A percentile compares a stretch with the other conserved stretches of the same genome.
Conservation (phyloP, 176 grass and related monocot species). For the Oropetium thomaeum region DNA sequence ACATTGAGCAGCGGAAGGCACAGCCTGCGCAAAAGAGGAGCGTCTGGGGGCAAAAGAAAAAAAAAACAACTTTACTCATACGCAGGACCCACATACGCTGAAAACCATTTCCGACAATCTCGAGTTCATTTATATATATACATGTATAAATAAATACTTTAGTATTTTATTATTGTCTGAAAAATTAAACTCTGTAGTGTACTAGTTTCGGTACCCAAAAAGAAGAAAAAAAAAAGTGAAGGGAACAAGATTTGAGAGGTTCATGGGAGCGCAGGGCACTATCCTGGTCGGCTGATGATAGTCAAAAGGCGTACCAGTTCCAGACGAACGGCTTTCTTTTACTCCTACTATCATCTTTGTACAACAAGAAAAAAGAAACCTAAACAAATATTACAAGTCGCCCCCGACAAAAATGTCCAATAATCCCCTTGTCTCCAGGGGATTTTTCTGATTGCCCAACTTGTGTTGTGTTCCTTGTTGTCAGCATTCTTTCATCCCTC, state of each 20-base stretch:
- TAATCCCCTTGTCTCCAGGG: not conserved
- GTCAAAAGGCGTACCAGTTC: constrained; percentile 24
- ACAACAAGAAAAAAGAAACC: not conserved
- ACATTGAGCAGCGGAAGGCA: no score
- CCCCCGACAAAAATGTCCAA: constrained; percentile 26
- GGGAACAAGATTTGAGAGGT: constrained; percentile 3
- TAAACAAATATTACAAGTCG: not conserved
- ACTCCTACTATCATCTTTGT: not conserved
- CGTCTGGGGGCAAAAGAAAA: no score
- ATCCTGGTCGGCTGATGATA: not conserved
- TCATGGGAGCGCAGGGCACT: constrained; percentile 4
- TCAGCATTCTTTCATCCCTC: not conserved
- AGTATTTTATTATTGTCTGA: no score
- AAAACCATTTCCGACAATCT: not conserved
- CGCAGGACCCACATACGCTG: no score
- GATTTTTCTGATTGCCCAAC: not conserved
- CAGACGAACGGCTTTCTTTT: not conserved
- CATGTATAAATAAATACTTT: no score
- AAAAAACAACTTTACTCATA: no score
- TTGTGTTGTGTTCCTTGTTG: not conserved
- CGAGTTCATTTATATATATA: not conserved
- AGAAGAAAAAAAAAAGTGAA: no score
- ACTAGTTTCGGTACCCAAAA: not conserved
- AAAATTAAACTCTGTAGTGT: not conserved
- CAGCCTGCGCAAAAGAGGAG: no score